phyloP scores from a whole-genome alignment of 2,329 filamentous ascomycete genomes.

The Colletotrichum abscissum region DNA sequence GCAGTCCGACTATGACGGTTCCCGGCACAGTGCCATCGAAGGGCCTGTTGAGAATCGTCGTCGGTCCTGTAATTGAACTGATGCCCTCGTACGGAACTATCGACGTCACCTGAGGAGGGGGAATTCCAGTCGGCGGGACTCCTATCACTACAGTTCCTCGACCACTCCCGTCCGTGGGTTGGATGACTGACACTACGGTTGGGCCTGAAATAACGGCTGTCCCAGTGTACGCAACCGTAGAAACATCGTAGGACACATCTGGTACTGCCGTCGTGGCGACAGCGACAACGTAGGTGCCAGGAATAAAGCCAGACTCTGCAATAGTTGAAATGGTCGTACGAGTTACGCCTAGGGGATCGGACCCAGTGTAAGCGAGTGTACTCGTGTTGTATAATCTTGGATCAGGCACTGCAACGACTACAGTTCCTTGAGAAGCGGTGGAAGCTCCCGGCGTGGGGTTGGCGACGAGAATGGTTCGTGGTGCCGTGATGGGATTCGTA shows the following conservation, averaged over 20 bases:
- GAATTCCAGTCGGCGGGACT: constrained; percentile 5
- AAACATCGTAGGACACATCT: constrained; percentile 3
- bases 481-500: constrained; percentile 1
- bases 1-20: constrained; percentile 3
- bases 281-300: constrained; percentile 15
- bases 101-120: constrained; percentile 28
- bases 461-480: constrained; percentile 24
- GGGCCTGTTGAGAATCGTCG: constrained; percentile 20
- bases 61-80: constrained; percentile 1
- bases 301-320: neutral
- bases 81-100: constrained; percentile 8
- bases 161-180: neutral
- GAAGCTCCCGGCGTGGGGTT: constrained; percentile 8
- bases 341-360: neutral
- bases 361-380: constrained; percentile 14
- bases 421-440: constrained; percentile 9
- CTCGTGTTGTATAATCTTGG: constrained; percentile 23
- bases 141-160: constrained; percentile 29
- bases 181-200: constrained; percentile 23
- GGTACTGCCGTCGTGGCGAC: neutral
- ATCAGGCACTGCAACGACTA: constrained; percentile 24
- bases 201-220: constrained; percentile 3
- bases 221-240: constrained; percentile 17
- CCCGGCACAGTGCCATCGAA: constrained; percentile 7
- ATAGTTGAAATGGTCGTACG: constrained; percentile 32